These are phyloP conservation scores for Pogostemon cablin DNA, from an alignment of 257 asterid species.

Conservation along the genomic window DNA sequence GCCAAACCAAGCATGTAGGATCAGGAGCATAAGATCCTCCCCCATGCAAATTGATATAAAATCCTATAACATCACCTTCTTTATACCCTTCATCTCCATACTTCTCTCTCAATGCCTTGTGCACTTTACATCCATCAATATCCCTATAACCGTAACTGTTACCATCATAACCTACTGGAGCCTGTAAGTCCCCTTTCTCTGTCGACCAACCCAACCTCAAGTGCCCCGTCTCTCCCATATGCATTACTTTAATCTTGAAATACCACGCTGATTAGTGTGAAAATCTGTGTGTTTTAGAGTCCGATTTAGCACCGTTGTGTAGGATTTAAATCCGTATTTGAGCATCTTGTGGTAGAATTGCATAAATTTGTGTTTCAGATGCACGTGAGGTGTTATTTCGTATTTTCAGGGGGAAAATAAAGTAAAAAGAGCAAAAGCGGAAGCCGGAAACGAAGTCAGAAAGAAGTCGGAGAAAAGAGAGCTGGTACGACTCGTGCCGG, in stretches of 20 bases:
- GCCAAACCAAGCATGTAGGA: constrained; percentile 80
- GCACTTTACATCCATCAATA: constrained; percentile 87
- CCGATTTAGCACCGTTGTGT: too few relatives aligned
- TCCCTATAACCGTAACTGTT: constrained; percentile 93
- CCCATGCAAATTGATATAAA: constrained; percentile 81
- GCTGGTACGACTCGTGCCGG: too few relatives aligned
- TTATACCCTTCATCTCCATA: constrained; percentile 85
- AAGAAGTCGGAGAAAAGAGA: too few relatives aligned
- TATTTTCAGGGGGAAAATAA: too few relatives aligned
- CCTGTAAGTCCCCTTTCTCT: constrained; percentile 96
- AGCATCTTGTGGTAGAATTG: too few relatives aligned
- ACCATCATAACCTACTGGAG: constrained; percentile 95
- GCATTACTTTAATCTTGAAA: constrained; percentile 80
- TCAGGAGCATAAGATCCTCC: constrained; percentile 71
- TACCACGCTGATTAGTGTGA: too few relatives aligned
- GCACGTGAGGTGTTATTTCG: too few relatives aligned
- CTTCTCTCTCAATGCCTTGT: constrained; percentile 90
- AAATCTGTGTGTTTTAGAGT: too few relatives aligned
- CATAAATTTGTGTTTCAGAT: too few relatives aligned
- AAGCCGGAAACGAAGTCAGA: too few relatives aligned
- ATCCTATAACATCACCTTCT: constrained; percentile 91
- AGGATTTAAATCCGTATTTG: too few relatives aligned
- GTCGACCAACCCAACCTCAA: constrained; percentile 95
- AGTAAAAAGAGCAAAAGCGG: too few relatives aligned
- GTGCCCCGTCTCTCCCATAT: constrained; percentile 93